Percentiles rank a stretch among this genome's conserved stretches.
Evolutionary conservation across 2,329 filamentous ascomycete genomes (phyloP).

Genomic region (Cladophialophora chaetospira): DNA sequence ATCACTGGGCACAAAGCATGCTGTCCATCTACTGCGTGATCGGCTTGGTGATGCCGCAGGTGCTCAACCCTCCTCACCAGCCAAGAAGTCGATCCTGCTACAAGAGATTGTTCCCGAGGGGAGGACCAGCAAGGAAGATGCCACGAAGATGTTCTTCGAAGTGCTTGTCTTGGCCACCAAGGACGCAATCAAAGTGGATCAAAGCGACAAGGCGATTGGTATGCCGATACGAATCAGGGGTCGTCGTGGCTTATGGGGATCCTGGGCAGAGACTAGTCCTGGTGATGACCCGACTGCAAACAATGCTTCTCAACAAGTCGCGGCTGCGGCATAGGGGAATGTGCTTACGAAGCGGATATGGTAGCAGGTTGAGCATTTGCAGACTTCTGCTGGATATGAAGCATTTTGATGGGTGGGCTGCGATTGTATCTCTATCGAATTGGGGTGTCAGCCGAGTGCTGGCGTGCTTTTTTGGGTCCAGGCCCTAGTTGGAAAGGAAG

Average conservation of each 20-base stretch:
- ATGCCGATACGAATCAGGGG: slow-evolving; percentile 79
- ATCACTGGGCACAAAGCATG: slow-evolving; percentile 89
- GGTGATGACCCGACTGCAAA: slow-evolving; percentile 26
- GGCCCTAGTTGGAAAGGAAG: neutral
- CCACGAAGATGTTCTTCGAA: slow-evolving; percentile 99
- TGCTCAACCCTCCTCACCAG: slow-evolving; percentile 69
- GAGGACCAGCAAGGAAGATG: slow-evolving; percentile 80
- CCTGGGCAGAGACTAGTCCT: slow-evolving; percentile 75
- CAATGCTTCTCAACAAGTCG: slow-evolving; percentile 23
- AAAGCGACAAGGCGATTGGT: slow-evolving; percentile 71
- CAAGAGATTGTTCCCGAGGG: slow-evolving; percentile 85
- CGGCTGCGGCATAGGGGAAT: neutral
- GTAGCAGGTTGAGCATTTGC: neutral
- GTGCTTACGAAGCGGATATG: neutral
- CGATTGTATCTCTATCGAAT: slow-evolving; percentile 2
- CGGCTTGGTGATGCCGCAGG: slow-evolving; percentile 75
- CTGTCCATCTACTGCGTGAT: slow-evolving; percentile 90
- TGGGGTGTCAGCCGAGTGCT: neutral
- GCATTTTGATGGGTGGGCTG: neutral
- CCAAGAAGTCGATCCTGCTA: slow-evolving; percentile 78
- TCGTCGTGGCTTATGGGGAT: slow-evolving; percentile 95
- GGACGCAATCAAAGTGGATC: slow-evolving; percentile 96
- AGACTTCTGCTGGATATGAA: neutral
- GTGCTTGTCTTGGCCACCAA: slow-evolving; percentile 94
- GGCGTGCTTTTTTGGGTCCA: neutral